Evolutionary conservation across 345 rosid species (phyloP), one percentile per base, ranked within the genome.

Genomic region (Populus nigra): DNA sequence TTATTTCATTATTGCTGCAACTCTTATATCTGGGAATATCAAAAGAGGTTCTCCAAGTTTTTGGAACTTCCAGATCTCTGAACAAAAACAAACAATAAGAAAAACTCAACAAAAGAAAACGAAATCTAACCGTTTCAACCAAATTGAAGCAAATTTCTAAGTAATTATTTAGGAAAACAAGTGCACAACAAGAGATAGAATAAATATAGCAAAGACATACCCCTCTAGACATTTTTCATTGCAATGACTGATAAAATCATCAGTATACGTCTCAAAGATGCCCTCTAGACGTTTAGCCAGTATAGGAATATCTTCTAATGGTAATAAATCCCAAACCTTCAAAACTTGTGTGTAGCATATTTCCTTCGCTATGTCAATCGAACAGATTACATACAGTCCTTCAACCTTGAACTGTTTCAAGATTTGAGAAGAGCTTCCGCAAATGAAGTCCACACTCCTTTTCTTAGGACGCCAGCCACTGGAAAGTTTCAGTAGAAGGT

Each of bases 311-410:
- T 88, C 87, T 72, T 84, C 87, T 27, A 70, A 69, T 4, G 87
- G 87, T 74, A 88, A 41, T 74, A 90, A 65, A 73, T 90, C 91
- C 91, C 91, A 90, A 29, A 85, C 82, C 83, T 82, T 90, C 79
- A 90, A 67, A 45, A 86, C 81, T 81, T 88, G 91, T 11, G 18
- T 76, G 76, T 85, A 83, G 39, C n/a, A 29, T 2, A 5, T 57
- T 25, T 84, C 84, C 80, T 86, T 86, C 65, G 5, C 71, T 1
- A 86, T n/a, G 73, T 90, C 93, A 72, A 55, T 67, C 1, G 91
- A 84, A 74, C 89, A 87, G n/a, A 88, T 23, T 3, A 86, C 57
- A 65, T 86, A 85, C 7, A 76, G 62, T 63, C 73, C 68, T 66
- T 82, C 90, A 53, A 73, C 88, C 82, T 86, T 87, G 8, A 76